phyloP scores from a whole-genome alignment of 2,329 filamentous ascomycete species.

The Shiraia sp. region DNA sequence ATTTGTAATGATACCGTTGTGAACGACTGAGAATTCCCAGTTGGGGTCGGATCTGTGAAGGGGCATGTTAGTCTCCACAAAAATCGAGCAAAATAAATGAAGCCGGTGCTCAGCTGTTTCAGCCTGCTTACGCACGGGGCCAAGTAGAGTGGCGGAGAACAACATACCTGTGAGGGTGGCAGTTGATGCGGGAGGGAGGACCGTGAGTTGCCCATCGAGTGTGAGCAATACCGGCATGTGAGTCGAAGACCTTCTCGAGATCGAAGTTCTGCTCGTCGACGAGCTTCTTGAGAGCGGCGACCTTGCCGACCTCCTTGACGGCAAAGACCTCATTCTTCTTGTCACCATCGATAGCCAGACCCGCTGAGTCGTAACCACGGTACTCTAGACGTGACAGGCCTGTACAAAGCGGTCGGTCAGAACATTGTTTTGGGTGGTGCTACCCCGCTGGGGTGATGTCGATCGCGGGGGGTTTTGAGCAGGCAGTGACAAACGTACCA shows the following conservation, averaged over 20 bases:
- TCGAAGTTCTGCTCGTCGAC: slow-evolving; percentile 84
- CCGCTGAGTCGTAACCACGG: slow-evolving; percentile 97
- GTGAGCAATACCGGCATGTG: slow-evolving; percentile 97
- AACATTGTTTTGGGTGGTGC: slow-evolving; percentile 6
- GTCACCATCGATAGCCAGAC: slow-evolving; percentile 93
- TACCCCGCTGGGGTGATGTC: slow-evolving; percentile 8
- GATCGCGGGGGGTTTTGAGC: slow-evolving; percentile 7
- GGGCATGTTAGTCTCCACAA: slow-evolving; percentile 21
- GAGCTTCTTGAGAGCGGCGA: slow-evolving; percentile 91
- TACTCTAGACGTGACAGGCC: slow-evolving; percentile 96
- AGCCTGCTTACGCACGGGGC: slow-evolving; percentile 13
- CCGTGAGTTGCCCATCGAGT: slow-evolving; percentile 99
- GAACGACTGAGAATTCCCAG: slow-evolving; percentile 96
- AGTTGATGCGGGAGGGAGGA: slow-evolving; percentile 89
- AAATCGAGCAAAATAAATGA: slow-evolving; percentile 5
- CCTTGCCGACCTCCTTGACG: slow-evolving; percentile 99
- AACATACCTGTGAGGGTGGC: slow-evolving; percentile 92
- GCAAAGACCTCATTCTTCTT: slow-evolving; percentile 98
- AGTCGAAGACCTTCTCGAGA: slow-evolving; percentile 91
- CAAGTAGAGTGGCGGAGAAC: slow-evolving; percentile 48
- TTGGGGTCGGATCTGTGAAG: slow-evolving; percentile 77
- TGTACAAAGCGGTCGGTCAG: slow-evolving; percentile 47
- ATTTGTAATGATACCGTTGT: slow-evolving; percentile 99
- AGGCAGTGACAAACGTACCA: slow-evolving; percentile 61
- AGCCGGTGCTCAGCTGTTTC: slow-evolving; percentile 9